Percentiles rank a stretch among this genome's conserved stretches.
phyloP scores from a whole-genome alignment of 192 early-diverging fungal species.

The Coemansia reversa region DNA sequence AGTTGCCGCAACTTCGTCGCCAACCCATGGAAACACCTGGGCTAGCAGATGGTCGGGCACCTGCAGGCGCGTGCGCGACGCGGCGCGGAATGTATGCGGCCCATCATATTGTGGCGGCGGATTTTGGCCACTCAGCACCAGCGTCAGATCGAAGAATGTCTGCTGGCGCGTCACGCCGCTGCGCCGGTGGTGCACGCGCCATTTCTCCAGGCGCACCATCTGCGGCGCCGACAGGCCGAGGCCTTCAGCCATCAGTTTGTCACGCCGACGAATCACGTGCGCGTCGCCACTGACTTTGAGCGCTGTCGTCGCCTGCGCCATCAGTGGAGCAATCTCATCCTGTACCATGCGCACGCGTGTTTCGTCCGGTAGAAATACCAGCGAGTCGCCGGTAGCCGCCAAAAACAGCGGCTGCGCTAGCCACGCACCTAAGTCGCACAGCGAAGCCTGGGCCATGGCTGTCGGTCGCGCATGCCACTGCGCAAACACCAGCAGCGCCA shows the following conservation, averaged over 20 bases:
- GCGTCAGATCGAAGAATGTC: constrained; percentile 54
- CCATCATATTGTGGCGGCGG: constrained; percentile 38
- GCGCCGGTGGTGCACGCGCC: constrained; percentile 55
- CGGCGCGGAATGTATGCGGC: constrained; percentile 40
- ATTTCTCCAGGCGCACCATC: constrained; percentile 49
- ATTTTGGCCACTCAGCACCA: constrained; percentile 46
- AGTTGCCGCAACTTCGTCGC: constrained; percentile 5
- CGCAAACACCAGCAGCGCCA: constrained; percentile 40
- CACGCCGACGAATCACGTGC: constrained; percentile 43
- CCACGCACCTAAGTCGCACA: constrained; percentile 37
- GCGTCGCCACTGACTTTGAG: constrained; percentile 31
- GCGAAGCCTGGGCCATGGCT: constrained; percentile 42
- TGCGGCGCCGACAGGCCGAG: constrained; percentile 51
- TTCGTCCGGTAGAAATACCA: constrained; percentile 47
- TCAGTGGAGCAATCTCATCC: constrained; percentile 44
- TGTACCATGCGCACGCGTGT: constrained; percentile 50
- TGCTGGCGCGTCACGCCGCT: constrained; percentile 49
- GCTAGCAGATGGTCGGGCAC: constrained; percentile 50
- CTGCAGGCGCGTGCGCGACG: constrained; percentile 50
- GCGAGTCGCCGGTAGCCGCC: constrained; percentile 45
- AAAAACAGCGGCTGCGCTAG: constrained; percentile 52
- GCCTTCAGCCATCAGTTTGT: constrained; percentile 50
- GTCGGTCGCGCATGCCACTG: constrained; percentile 54
- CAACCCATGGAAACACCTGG: constrained; percentile 52
- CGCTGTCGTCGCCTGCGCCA: constrained; percentile 27